A percentile compares a stretch with the other conserved stretches of the same genome.
These are phyloP conservation scores for Oryza meridionalis DNA, from an alignment of 176 grass and related monocot species.

Conservation along the genomic window DNA sequence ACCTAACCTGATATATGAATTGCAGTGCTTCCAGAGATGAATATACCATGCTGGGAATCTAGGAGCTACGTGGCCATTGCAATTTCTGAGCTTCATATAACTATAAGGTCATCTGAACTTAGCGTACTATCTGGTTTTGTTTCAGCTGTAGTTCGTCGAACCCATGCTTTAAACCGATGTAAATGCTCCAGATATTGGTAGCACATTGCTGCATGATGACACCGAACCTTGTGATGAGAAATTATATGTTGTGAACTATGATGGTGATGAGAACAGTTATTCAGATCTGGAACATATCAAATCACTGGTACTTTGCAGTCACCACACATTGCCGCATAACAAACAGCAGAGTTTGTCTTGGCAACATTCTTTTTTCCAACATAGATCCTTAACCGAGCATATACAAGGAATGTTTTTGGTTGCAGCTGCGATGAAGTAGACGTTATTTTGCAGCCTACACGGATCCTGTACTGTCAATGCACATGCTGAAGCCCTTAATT, in stretches of 20 bases:
- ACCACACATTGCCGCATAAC: neutral
- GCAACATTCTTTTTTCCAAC: neutral
- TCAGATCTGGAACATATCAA: neutral
- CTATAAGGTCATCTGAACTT: too few species aligned
- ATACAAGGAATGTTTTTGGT: slow-evolving; percentile 35
- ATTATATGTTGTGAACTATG: neutral
- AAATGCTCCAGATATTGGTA: slow-evolving; percentile 22
- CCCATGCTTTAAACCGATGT: neutral
- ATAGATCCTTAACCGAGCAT: neutral
- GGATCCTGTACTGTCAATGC: slow-evolving; percentile 20
- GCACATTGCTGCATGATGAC: slow-evolving; percentile 6
- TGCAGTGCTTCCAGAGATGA: slow-evolving; percentile 28
- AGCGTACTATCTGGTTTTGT: slow-evolving; percentile 27
- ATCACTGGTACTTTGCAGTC: neutral
- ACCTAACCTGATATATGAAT: slow-evolving; percentile 24
- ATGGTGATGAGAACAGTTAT: neutral
- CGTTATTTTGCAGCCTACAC: neutral
- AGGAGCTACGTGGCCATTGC: neutral
- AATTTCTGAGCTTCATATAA: neutral
- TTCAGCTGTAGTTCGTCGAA: slow-evolving; percentile 10
- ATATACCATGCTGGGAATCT: slow-evolving; percentile 1
- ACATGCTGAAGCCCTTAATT: slow-evolving; percentile 17
- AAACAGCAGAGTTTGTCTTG: too few species aligned
- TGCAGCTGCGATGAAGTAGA: neutral
- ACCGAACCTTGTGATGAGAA: neutral